Evolutionary conservation across 2,329 filamentous ascomycete species (phyloP), one percentile per base, ranked within the genome.

Genomic region (Dendrostoma leiphaemia): DNA sequence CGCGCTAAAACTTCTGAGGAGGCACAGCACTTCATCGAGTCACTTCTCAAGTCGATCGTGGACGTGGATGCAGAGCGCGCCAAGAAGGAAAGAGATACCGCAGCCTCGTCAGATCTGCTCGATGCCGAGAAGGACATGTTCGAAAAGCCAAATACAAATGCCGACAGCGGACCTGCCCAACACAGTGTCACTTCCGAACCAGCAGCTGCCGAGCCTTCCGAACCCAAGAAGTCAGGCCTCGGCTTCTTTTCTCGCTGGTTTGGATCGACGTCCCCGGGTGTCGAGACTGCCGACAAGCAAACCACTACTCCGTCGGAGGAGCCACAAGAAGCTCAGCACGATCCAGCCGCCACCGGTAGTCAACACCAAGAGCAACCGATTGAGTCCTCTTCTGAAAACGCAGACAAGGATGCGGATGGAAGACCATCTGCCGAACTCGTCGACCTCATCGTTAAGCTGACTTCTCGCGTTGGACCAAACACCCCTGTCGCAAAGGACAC

Each of bases 361-460:
- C 23, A n/a, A 17, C 13, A 38, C 13, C 46, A 38, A 31, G 45
- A 48, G 19, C 23, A 44, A 12, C 28, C 7, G 12, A 35, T n/a
- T n/a, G n/a, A n/a, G n/a, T n/a, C n/a, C n/a, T 8, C 12, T 12
- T 35, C 41, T 3, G 10, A 32, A 31, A 35, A 24, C 8, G 28
- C 29, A 13, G 61, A 56, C 45, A 56, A 53, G 34, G 59, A 56
- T 19, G 31, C 37, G 17, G 53, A 50, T 21, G 41, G 29, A n/a
- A 49, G 19, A 37, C 26, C 52, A 24, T 53, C 62, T 41, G 46
- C 47, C 52, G 60, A 43, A 55, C 65, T 80, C 46, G 74, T 75
- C 54, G 75, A 82, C 47, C 70, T 83, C 23, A 81, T 84, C 51
- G 65, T 82, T 45, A 74, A 71, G 56, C 74, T 82, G 53, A 76